Evolutionary conservation across 345 rosid genomes (phyloP).

Genomic region (Syzygium aromaticum): DNA sequence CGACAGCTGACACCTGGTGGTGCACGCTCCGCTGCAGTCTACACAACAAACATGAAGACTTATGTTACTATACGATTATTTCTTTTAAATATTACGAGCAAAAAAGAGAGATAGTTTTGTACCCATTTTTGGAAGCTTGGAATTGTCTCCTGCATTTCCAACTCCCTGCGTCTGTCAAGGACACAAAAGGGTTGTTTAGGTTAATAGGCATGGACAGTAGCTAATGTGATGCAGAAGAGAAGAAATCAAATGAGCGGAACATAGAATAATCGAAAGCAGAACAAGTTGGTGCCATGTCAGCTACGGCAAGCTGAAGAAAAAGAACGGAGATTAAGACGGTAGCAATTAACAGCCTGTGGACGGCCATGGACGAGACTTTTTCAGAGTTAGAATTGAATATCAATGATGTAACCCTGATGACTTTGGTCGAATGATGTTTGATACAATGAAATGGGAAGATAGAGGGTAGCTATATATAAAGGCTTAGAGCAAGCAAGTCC

Average conservation of each 20-base stretch:
- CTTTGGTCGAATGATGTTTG: background rate
- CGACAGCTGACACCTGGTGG: conserved; percentile 42
- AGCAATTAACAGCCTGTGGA: background rate
- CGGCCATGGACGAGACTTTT: background rate
- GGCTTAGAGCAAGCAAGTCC: background rate
- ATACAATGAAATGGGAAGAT: background rate
- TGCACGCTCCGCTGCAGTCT: conserved; percentile 62
- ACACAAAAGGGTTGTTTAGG: background rate
- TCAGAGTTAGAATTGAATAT: background rate
- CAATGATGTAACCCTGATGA: background rate
- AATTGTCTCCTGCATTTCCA: background rate
- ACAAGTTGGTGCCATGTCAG: background rate
- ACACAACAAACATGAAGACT: background rate
- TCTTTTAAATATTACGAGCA: background rate
- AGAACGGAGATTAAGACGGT: background rate
- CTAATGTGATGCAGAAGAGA: background rate
- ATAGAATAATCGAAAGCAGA: background rate
- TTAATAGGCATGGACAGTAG: background rate
- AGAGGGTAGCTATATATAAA: background rate
- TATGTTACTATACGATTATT: background rate
- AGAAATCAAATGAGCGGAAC: background rate
- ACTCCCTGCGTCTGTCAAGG: background rate
- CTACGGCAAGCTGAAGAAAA: background rate
- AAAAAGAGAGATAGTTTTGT: background rate
- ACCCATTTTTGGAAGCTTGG: background rate